Evolutionary conservation across 1,284 basidiomycete species (phyloP), one percentile per base, ranked within the genome.

Genomic region (Ustilago trichophora): DNA sequence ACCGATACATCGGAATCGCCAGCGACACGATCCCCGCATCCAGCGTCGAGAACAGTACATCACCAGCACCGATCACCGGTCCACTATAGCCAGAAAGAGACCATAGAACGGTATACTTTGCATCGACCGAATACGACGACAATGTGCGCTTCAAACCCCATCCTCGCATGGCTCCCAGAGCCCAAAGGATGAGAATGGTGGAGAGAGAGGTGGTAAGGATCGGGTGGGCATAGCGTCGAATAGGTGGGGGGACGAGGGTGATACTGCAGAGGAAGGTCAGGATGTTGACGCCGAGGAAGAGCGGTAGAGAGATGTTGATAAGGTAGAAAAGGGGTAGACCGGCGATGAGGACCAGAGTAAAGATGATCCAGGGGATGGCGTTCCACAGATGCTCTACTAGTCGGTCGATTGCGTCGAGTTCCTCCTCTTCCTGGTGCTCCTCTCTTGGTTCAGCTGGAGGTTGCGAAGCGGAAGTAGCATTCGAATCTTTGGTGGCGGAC

Each of bases 11-110:
- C 4, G 74, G 74, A 2, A 77, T 67, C 2, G 72, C 75, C 11
- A 77, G 51, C 7, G 70, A 58, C 1, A 77, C 74, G 27, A 77
- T 75, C 0, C 74, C 76, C 11, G 74, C 76, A 51, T 77, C 76
- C 2, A 77, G 59, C 3, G 70, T 71, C 2, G 62, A 68, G 32
- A 72, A 67, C 2, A 77, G 40, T 15, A 77, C 51, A 48, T 77
- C 76, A 11, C 72, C 76, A 0, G 76, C 74, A 1, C 76, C 76
- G 12, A 75, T 72, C 15, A 77, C 66, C 1, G 73, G 69, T 3
- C 76, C 76, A 1, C 6, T 42, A 54, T 77, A 77, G 13, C 63
- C 72, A 6, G 22, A n/a, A 0, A 56, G 36, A 1, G 37, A 25
- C 72, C 72, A 75, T 4, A 77, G 58, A 0, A 65, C 52, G 3